Base-by-base conservation (phyloP, 176 grass and related monocot genomes). In the Carex scoparia region DNA sequence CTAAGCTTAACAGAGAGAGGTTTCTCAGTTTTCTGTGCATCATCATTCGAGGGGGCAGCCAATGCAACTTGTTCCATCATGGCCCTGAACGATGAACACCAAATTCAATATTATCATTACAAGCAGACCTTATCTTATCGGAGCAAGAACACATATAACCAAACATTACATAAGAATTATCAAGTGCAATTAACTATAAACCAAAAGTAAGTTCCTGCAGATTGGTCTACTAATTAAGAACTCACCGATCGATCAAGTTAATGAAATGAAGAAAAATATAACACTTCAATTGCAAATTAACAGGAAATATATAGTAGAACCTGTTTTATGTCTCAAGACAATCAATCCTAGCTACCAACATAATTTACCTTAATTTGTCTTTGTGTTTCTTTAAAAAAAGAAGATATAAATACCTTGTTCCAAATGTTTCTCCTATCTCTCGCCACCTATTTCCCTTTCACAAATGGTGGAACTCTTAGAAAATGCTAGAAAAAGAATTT, bases 1-100 rank as follows among this genome's bases (percentile, higher is more conserved):
- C 62, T 65, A 66, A 83, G 81, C 81, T 83, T 83, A 19, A 83
- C 81, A 53, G 40, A 68, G 48, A 83, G 81, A 69, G n/a, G 5
- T 12, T 62, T 81, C 2, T 81, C 79, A 27, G 58, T 42, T 14
- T 33, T 53, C 32, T 51, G 81, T 5, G 10, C 48, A 67, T 15
- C 61, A 32, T 49, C 63, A 31, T 83, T 69, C 10, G 81, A 67
- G 48, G 58, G 15, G 23, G n/a, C 32, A 49, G 10, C 60, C 1
- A 63, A 35, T 66, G n/a, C 63, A 12, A 68, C 62, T 78, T 56
- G 81, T 15, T 65, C 61, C 55, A 42, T 83, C 64, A 66, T 65
- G 42, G 13, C 44, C 44, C 19, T 65, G 11, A 65, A 51, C 10
- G 32, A 44, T 46, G 32, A 53, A 63, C 61, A 63, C 23, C 23